Conservation (phyloP, 139 green algal genomes). For the Chlorella sp. region DNA sequence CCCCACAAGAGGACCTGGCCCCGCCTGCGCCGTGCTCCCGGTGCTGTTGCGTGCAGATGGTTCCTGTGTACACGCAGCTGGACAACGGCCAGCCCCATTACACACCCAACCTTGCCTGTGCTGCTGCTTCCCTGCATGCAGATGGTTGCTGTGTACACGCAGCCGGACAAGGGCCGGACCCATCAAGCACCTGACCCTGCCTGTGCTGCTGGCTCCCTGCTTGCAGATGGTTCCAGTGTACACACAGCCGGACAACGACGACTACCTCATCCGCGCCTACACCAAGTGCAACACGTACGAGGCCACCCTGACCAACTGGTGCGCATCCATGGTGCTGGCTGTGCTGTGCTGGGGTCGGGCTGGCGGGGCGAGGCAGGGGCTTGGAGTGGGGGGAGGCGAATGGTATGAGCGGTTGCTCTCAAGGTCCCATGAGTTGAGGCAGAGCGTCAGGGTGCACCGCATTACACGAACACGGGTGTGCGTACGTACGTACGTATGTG, state of each 20-base stretch:
- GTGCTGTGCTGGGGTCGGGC: too few species aligned
- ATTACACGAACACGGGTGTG: too few species aligned
- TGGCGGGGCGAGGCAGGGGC: too few species aligned
- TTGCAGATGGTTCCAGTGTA: conserved; percentile 37
- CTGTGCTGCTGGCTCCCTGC: too few species aligned
- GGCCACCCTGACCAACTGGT: conserved; percentile 18
- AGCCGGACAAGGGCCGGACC: neutral
- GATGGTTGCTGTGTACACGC: neutral
- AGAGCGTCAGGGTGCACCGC: too few species aligned
- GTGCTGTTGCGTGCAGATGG: conserved; percentile 18
- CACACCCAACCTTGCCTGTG: neutral
- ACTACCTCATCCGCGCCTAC: conserved; percentile 40
- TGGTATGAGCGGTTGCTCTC: too few species aligned
- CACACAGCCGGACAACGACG: conserved; percentile 13
- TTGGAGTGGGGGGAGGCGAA: too few species aligned
- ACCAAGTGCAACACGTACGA: conserved; percentile 33
- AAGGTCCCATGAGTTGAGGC: too few species aligned
- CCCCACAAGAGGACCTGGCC: neutral
- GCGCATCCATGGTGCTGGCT: too few species aligned
- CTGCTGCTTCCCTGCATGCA: neutral
- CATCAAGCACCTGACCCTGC: neutral
- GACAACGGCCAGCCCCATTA: neutral
- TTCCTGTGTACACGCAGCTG: conserved; percentile 34
- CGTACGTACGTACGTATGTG: too few species aligned
- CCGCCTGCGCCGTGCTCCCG: too few species aligned